phyloP scores from a whole-genome alignment of 2,329 filamentous ascomycete genomes.

The Cylindrodendrum hubeiense region DNA sequence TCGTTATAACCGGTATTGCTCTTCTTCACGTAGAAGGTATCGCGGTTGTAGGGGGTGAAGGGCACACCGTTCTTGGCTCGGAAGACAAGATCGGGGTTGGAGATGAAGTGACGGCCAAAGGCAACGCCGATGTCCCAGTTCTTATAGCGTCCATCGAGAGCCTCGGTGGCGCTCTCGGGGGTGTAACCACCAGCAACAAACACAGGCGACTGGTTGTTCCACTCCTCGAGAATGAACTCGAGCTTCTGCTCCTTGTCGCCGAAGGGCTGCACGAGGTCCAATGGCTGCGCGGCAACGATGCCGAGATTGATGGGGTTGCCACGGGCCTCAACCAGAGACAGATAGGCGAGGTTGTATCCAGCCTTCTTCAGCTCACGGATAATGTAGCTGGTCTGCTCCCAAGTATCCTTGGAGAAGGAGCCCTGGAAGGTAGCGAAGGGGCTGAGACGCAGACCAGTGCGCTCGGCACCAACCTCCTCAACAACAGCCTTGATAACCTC shows the following conservation, averaged over 20 bases:
- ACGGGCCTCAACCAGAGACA: constrained; percentile 53
- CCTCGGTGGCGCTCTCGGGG: constrained; percentile 37
- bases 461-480: constrained; percentile 61
- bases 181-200: constrained; percentile 49
- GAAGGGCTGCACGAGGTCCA: constrained; percentile 23
- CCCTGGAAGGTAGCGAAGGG: constrained; percentile 58
- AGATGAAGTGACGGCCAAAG: constrained; percentile 51
- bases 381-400: constrained; percentile 46
- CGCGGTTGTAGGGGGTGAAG: constrained; percentile 53
- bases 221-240: constrained; percentile 48
- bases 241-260: constrained; percentile 49
- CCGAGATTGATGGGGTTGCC: constrained; percentile 53
- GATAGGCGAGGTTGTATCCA: constrained; percentile 48
- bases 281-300: neutral
- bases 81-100: constrained; percentile 54
- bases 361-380: constrained; percentile 42
- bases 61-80: constrained; percentile 52
- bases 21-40: constrained; percentile 53
- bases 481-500: constrained; percentile 60
- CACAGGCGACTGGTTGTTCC: constrained; percentile 48
- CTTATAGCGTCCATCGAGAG: constrained; percentile 41
- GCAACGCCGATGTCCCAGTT: constrained; percentile 44
- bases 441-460: constrained; percentile 65
- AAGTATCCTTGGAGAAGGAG: constrained; percentile 42
- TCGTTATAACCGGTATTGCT: constrained; percentile 45